Evolutionary conservation across 1,139 yeast genomes (phyloP), one percentile per base, ranked within the genome.

Genomic region (Candida tropicalis): DNA sequence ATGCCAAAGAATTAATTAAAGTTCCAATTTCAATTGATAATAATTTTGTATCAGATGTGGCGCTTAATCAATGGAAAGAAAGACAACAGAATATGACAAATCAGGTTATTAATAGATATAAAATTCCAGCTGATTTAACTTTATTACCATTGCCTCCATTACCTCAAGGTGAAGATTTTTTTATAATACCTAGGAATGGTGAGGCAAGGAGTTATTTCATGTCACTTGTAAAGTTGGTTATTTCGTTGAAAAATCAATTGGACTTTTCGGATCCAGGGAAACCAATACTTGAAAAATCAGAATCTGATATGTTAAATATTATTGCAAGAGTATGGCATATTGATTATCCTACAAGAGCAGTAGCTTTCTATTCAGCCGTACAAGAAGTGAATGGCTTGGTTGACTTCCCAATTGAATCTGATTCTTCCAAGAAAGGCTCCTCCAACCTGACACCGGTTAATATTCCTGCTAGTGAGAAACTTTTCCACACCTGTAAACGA

Each of bases 301-400:
- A 76, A 2, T 53, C 59, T 22, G 73, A 66, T 42, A 62, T 82
- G 18, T 57, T 81, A 10, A 63, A 59, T 8, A 63, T 70, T 15
- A 77, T 81, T 45, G 68, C 82, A 5, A 71, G 67, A 38, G 67
- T 80, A 11, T 87, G 95, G 95, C 66, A 87, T 47, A 60, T 86
- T 5, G 78, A 77, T 45, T 60, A 61, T 7, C 68, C 81, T 0
- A 71, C 90, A 0, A 64, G 77, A 44, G 79, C 82, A 0, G 71
- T 77, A 0, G 57, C 82, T 2, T 52, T 82, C 4, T 77, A 76
- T 41, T 74, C 82, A 3, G 85, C 82, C 2, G 76, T 79, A 3
- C 81, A 79, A 53, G 50, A 65, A 25, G 59, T 75, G 1, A 69
- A 70, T 1, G 55, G 71, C 4, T 52, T 77, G 42, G 65, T 62